Conservation (phyloP, 768 basidiomycete species). For the Asterophora parasitica region DNA sequence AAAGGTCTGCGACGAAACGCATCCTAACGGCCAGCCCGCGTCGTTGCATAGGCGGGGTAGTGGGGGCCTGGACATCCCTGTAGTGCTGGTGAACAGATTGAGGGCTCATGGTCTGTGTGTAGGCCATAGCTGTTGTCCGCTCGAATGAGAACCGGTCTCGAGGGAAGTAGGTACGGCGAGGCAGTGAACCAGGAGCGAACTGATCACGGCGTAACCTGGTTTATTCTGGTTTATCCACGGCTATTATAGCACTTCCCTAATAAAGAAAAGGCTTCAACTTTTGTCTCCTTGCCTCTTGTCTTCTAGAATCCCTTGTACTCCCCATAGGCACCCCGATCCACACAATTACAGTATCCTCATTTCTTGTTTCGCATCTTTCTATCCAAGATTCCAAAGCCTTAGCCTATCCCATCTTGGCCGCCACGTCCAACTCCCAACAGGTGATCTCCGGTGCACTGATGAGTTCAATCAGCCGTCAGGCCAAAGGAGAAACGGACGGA, state of each 20-base stretch:
- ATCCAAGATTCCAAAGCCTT: neutral
- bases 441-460: conserved; percentile 4
- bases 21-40: conserved; percentile 46
- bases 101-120: conserved; percentile 36
- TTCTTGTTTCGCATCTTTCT: neutral
- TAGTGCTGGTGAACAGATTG: conserved; percentile 31
- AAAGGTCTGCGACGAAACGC: conserved; percentile 75
- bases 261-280: conserved; percentile 12
- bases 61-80: conserved; percentile 27
- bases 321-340: neutral
- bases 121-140: conserved; percentile 31
- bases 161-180: conserved; percentile 11
- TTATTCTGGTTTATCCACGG: conserved; percentile 14
- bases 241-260: conserved; percentile 21
- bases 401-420: neutral
- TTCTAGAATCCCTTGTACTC: neutral
- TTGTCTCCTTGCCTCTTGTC: conserved; percentile 6
- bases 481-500: neutral
- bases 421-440: conserved; percentile 2
- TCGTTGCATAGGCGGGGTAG: conserved; percentile 26
- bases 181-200: conserved; percentile 17
- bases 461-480: neutral
- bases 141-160: conserved; percentile 16
- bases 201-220: conserved; percentile 18
- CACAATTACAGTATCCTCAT: neutral